These are phyloP conservation scores for Trichothecium roseum DNA, from an alignment of 2,329 filamentous ascomycete genomes.

Conservation along the genomic window DNA sequence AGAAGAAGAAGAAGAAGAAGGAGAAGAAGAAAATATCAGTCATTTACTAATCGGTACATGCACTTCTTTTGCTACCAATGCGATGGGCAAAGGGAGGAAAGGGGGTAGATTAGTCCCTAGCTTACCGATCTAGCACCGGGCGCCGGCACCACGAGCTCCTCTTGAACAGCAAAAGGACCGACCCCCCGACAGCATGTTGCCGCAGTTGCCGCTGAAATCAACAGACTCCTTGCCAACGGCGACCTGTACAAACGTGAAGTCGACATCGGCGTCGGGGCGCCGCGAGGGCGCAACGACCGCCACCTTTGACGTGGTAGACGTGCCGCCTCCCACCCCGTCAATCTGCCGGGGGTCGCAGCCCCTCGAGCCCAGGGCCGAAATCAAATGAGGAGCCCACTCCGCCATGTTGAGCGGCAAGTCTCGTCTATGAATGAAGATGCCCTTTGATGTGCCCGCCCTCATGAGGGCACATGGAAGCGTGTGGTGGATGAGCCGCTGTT, in stretches of 20 bases:
- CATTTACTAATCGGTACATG: no score
- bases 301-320: constrained; percentile 52
- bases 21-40: no score
- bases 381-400: constrained; percentile 43
- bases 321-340: constrained; percentile 51
- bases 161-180: constrained; percentile 48
- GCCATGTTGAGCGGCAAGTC: constrained; percentile 35
- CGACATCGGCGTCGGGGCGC: constrained; percentile 38
- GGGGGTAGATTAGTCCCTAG: constrained; percentile 37
- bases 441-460: constrained; percentile 53
- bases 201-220: constrained; percentile 51
- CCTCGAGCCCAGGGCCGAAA: constrained; percentile 40
- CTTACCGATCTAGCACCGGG: constrained; percentile 15
- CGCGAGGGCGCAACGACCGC: constrained; percentile 37
- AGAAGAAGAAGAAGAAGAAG: no score
- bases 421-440: constrained; percentile 43
- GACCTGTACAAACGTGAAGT: constrained; percentile 54
- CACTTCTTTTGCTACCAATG: no score
- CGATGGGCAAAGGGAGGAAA: no score
- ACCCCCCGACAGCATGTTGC: constrained; percentile 52
- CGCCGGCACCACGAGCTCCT: constrained; percentile 25
- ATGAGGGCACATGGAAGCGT: constrained; percentile 44
- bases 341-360: constrained; percentile 47
- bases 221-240: constrained; percentile 43
- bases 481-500: constrained; percentile 8